Conservation (phyloP, 345 rosid species). For the Passiflora organensis region DNA sequence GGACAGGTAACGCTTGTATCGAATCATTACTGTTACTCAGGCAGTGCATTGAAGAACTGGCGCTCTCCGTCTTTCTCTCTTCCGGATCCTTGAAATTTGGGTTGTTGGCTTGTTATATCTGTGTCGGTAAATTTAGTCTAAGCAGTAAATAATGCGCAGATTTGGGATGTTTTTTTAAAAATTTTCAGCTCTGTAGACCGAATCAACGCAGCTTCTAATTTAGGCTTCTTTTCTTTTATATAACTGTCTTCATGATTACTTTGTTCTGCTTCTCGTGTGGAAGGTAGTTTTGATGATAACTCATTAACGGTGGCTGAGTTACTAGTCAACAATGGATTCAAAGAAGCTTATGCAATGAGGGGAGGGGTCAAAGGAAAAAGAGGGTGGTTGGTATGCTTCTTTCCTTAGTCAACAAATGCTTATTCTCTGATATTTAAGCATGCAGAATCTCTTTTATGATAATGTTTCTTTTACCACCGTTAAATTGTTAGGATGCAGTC, state of each 20-base stretch:
- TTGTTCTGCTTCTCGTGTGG: conserved; percentile 29
- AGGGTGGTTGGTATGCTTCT: conserved; percentile 82
- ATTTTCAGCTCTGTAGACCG: not conserved
- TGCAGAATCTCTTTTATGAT: not conserved
- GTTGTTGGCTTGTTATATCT: not conserved
- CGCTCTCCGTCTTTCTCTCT: not conserved
- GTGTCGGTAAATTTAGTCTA: not conserved
- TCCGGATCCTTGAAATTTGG: not conserved
- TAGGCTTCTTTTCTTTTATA: not conserved
- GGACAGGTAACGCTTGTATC: conserved; percentile 57
- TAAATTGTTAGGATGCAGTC: too few relatives aligned
- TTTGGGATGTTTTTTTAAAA: not conserved
- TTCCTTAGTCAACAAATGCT: not conserved
- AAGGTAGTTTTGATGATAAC: conserved; percentile 95
- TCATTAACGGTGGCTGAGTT: conserved; percentile 69
- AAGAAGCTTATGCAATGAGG: conserved; percentile 79
- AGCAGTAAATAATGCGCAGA: not conserved
- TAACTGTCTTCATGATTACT: conserved; percentile 3
- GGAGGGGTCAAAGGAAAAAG: conserved; percentile 82
- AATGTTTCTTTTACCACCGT: too few relatives aligned
- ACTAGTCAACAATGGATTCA: conserved; percentile 65
- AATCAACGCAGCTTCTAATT: not conserved
- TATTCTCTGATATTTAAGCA: too few relatives aligned
- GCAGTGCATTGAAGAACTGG: not conserved
- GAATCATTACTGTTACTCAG: not conserved